Evolutionary conservation across 768 basidiomycete genomes (phyloP), one percentile per base, ranked within the genome.

Genomic region (Kwoniella newhampshirensis): DNA sequence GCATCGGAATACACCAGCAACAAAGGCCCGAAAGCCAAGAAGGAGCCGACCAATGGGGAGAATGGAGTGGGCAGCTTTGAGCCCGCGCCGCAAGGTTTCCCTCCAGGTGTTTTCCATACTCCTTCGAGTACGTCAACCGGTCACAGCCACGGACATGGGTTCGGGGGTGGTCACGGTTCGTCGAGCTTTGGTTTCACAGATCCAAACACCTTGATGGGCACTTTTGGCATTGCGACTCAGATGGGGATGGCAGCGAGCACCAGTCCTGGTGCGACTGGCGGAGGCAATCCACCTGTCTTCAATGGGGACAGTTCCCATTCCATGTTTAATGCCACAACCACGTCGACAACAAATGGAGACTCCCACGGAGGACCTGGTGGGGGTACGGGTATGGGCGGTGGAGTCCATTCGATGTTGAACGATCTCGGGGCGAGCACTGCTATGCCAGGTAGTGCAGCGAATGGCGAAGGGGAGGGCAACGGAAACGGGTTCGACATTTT

Each of bases 1-100:
- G 75, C 75, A 4, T 73, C 71, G n/a, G 73, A 73, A 18, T 73
- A 73, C 43, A 76, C 75, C 23, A 62, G 62, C 18, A 62, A 63
- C 32, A 63, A 68, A 36, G 51, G 47, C 20, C 57, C 60, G 20
- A 39, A 27, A 32, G 44, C 40, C 27, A 63, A 47, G 32, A 52
- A 59, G 40, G 27, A 28, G n/a, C 40, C 30, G 21, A 40, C 28
- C 17, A 56, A 56, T 13, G 54, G 42, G 11, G 54, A 56, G 40
- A 42, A 49, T 36, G 54, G 48, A 32, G 36, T 25, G 17, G 51
- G 51, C 1, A 51, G 32, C 37, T 41, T 30, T 28, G 21, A 30
- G 2, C 17, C 45, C 7, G 28, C 23, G 28, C 23, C 20, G 54
- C 57, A 18, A 18, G 40, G 40, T n/a, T 23, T 42, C 40, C 40